Base-by-base conservation (phyloP, 2,329 filamentous ascomycete genomes). In the Bretziella fagacearum region DNA sequence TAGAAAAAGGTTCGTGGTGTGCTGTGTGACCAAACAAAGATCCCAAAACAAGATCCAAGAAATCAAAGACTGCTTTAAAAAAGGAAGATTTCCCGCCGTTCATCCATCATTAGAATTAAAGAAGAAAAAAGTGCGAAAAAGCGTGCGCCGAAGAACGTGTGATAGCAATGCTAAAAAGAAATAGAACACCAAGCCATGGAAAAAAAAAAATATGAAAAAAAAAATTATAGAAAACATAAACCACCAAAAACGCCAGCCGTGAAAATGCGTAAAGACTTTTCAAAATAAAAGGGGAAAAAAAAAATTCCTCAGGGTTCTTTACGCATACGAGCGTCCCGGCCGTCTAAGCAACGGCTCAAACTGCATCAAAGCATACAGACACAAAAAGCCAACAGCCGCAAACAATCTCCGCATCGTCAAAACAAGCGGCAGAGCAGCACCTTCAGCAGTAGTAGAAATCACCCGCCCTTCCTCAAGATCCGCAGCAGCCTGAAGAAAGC, bases 21-120 rank as follows among this genome's bases (percentile, higher is more conserved):
- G 40, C 48, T 51, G 48, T 51, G 40, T 44, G 33, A 47, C 48
- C 48, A 51, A 51, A 47, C 32, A 47, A 44, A 47, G 48, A 51
- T 45, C 47, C 20, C 22, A 42, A 37, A 46, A n/a, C 40, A 49
- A n/a, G 47, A 49, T 46, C 44, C 44, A 37, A 27, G 44, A 30
- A 30, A 30, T 22, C 25, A 26, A 43, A 32, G n/a, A 32, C n/a
- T 44, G 41, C 26, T 17, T 13, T 13, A 32, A 44, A 17, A 10
- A 32, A 30, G 15, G 13, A 36, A 10, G 29, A 40, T 22, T 47
- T 40, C 45, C 45, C 37, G 26, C 37, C 36, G 18, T 47, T 47
- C 45, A 35, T 47, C 45, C 45, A 40, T 48, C 46, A 48, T 48
- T 48, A 48, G 23, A 27, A 47, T 47, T 47, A 47, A 36, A 32